Percentiles rank a stretch among this genome's conserved stretches.
These are phyloP conservation scores for Paraphaeosphaeria minitans DNA, from an alignment of 2,329 filamentous ascomycete species.

Conservation along the genomic window DNA sequence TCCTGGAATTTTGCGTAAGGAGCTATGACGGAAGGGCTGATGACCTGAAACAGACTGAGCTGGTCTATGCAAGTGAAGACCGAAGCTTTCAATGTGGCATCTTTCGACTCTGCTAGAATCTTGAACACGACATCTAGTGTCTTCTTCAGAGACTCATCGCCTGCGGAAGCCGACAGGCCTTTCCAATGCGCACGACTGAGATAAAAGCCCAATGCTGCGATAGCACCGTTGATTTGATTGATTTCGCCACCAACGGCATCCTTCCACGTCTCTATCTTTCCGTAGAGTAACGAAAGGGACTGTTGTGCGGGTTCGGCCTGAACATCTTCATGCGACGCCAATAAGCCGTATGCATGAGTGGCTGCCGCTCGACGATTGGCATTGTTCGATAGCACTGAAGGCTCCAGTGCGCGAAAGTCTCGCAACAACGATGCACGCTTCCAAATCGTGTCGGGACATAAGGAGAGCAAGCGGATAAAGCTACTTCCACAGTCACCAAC, in stretches of 20 bases:
- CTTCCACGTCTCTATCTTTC: constrained; percentile 58
- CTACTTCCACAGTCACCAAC: constrained; percentile 54
- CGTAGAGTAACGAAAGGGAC: constrained; percentile 54
- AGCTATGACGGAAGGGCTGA: constrained; percentile 51
- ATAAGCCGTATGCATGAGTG: constrained; percentile 74
- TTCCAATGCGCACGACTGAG: constrained; percentile 63
- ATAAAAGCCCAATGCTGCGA: constrained; percentile 64
- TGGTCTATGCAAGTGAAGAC: constrained; percentile 64
- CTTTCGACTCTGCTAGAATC: constrained; percentile 60
- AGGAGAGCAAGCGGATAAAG: constrained; percentile 61
- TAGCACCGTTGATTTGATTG: constrained; percentile 64
- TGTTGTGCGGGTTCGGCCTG: constrained; percentile 49
- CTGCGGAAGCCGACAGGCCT: constrained; percentile 35
- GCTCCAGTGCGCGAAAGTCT: constrained; percentile 58
- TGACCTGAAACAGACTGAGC: constrained; percentile 62
- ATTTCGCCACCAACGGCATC: constrained; percentile 64
- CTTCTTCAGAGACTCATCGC: constrained; percentile 46
- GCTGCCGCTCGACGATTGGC: constrained; percentile 68
- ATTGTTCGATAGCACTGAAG: constrained; percentile 72
- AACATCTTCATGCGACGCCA: constrained; percentile 67
- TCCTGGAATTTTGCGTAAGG: constrained; percentile 47
- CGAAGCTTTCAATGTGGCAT: constrained; percentile 63
- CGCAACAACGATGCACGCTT: constrained; percentile 33
- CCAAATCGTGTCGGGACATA: constrained; percentile 57
- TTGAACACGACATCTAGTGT: constrained; percentile 55